Evolutionary conservation across 2,329 filamentous ascomycete species (phyloP), one percentile per base, ranked within the genome.

Genomic region (Cladosporium colombiae): DNA sequence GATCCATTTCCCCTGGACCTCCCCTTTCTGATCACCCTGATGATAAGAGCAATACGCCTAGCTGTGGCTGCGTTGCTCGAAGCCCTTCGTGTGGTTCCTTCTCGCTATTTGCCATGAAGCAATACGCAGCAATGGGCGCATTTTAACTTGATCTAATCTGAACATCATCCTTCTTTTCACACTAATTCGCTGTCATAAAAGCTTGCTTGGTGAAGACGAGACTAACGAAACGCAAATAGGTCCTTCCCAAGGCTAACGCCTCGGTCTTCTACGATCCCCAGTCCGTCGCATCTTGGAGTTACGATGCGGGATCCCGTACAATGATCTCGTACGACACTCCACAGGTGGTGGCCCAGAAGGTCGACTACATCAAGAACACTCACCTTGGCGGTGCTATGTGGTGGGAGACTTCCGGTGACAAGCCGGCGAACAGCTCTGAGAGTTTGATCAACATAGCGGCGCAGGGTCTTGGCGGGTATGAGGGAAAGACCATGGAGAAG

Each of bases 331-430:
- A 96, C 71, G 86, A 88, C 70, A 93, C 86, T 1, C 84, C 87
- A 0, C 78, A 81, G 1, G 86, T 93, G 77, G 89, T 88, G 5
- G 81, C 81, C 72, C 75, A 78, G 70, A 97, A 97, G 82, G 87
- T 88, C 1, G 80, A 85, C 11, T 96, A 87, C 75, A 85, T 97
- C 73, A 84, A 82, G 73, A 75, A 84, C 25, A 81, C 84, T 60
- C 82, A 85, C 0, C 83, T 97, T 0, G 93, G 93, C 1, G 93
- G 93, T 23, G 91, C 85, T 23, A 97, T 97, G 92, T 97, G 92
- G 91, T 95, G 91, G 91, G 93, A 97, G 81, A 91, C 88, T 72
- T 93, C 89, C 73, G 88, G 86, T 0, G 93, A 97, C 76, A 88
- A 88, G 74, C 74, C 78, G 1, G 88, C 88, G 0, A 78, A 78